These are phyloP conservation scores for Ophiocordyceps camponoti-saundersi DNA, from an alignment of 2,329 filamentous ascomycete genomes.

Conservation along the genomic window DNA sequence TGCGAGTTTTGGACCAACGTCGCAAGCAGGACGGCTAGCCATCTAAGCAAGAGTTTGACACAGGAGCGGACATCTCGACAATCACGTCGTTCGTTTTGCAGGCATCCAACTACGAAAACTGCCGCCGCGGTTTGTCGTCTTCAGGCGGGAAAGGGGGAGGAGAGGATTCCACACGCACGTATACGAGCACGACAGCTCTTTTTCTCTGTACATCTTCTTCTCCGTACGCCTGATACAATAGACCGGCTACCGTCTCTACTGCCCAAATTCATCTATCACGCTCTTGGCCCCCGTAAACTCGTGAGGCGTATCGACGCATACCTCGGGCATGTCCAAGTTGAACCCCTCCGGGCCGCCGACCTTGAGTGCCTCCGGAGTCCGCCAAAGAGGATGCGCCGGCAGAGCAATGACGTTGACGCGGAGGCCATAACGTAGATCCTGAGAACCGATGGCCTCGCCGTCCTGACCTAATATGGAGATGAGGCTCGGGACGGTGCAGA, in stretches of 20 bases:
- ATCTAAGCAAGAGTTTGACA: neutral
- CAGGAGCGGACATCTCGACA: neutral
- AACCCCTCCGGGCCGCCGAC: conserved; percentile 18
- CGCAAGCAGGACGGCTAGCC: conserved; percentile 52
- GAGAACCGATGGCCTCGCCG: conserved; percentile 30
- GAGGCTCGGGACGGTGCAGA: conserved; percentile 18
- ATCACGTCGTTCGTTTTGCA: neutral
- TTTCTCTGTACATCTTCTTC: neutral
- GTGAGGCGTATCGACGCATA: conserved; percentile 3
- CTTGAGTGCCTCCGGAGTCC: conserved; percentile 15
- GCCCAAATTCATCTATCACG: neutral
- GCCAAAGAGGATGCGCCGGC: conserved; percentile 32
- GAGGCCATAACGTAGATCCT: conserved; percentile 32
- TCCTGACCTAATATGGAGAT: conserved; percentile 22
- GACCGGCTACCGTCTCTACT: neutral
- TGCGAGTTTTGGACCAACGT: conserved; percentile 60
- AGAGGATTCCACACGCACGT: neutral
- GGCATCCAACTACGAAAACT: neutral
- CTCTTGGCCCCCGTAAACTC: conserved; percentile 2
- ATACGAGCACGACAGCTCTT: neutral
- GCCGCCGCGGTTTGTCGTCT: neutral
- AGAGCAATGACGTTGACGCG: conserved; percentile 31
- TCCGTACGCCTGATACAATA: neutral
- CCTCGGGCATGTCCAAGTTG: conserved; percentile 4
- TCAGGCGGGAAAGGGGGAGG: neutral